Evolutionary conservation across 2,329 filamentous ascomycete genomes (phyloP).

Genomic region (Colletotrichum cordylinicola): DNA sequence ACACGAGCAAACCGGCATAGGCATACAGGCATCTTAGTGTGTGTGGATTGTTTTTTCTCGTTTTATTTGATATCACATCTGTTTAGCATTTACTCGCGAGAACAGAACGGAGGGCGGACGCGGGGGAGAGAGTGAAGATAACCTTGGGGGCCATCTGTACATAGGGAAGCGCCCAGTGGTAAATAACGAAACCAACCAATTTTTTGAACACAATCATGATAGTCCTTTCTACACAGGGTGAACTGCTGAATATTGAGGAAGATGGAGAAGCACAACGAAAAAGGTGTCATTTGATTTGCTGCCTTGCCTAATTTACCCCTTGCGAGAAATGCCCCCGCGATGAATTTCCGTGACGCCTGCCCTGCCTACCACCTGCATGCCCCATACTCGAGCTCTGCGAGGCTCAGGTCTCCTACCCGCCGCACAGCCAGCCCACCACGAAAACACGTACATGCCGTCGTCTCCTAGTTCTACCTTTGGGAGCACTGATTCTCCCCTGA

Average conservation of each 20-base stretch:
- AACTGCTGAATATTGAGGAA: neutral
- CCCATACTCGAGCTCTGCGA: neutral
- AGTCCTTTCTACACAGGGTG: neutral
- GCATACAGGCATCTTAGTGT: neutral
- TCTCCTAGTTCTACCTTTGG: neutral
- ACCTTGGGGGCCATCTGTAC: neutral
- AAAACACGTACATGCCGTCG: neutral
- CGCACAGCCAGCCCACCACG: neutral
- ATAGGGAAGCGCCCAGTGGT: neutral
- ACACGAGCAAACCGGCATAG: neutral
- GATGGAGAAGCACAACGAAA: neutral
- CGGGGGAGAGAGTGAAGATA: neutral
- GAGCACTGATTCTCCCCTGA: neutral
- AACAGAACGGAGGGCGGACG: neutral
- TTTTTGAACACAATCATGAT: neutral
- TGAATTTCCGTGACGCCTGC: neutral
- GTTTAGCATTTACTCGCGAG: neutral
- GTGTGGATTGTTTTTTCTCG: neutral
- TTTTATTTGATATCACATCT: constrained; percentile 15
- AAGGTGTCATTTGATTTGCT: neutral
- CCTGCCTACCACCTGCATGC: neutral
- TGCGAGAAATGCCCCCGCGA: neutral
- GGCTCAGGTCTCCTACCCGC: neutral
- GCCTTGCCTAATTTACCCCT: neutral
- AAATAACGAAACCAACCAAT: neutral